Base-by-base conservation (phyloP, 805 yeast genomes). In the Barnettozyma wickerhamii region DNA sequence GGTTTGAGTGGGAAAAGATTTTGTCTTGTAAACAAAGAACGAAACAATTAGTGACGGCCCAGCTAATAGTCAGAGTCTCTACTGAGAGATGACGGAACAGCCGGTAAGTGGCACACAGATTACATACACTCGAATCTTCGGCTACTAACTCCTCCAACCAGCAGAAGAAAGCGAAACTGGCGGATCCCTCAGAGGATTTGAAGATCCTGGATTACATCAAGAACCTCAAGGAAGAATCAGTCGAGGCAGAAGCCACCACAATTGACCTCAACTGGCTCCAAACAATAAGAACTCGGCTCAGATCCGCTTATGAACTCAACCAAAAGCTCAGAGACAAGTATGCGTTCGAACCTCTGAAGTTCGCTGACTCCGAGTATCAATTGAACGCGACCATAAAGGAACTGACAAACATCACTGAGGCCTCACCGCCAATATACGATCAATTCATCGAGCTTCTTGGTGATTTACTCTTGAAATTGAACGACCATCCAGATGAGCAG, bases 401-500 rank as follows among this genome's bases (percentile, higher is more conserved):
- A 5, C 35, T 51, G 7, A 41, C 53, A 2, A 48, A 43, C 32
- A 23, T 50, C n/a, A 48, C 52, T 15, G 43, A 45, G 21, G 19
- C 43, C 2, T 45, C 47, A 4, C 37, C 30, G 4, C 46, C 51
- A 7, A 31, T 53, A 6, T 29, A 26, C 7, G 15, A 42, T 5
- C 31, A 42, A 4, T 19, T 46, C n/a, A 27, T 33, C 18, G 30
- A 34, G 3, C 2, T 35, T 3, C 9, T 46, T 6, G 30, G 28
- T 6, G 42, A 13, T 12, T 37, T 21, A 10, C 32, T 23, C 19
- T 28, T n/a, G 4, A 10, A 28, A 1, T 10, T 51, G 10, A 31
- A 41, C 2, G 19, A 35, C 10, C 56, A 53, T 33, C 47, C 48
- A 4, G 51, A 52, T 21, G 45, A 38, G 3, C 52, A 50, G 19